Evolutionary conservation across 2,329 filamentous ascomycete genomes (phyloP).

Genomic region (Pseudogymnoascus sp.): DNA sequence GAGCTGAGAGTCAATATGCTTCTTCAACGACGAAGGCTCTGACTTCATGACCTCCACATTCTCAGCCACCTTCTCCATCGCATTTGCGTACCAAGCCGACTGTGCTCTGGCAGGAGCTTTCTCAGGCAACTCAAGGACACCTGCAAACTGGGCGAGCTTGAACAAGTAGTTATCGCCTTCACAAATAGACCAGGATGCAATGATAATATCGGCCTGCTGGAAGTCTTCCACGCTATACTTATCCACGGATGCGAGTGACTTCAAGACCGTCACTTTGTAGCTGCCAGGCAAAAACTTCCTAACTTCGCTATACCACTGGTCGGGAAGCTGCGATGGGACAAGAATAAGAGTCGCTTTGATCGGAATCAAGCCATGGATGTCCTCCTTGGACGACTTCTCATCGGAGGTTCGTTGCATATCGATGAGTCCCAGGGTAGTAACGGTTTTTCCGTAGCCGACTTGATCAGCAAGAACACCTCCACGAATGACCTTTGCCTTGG

Average conservation of each 20-base stretch:
- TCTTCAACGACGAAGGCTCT: conserved; percentile 21
- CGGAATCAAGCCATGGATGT: conserved; percentile 21
- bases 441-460: conserved; percentile 61
- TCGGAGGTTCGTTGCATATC: conserved; percentile 27
- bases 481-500: conserved; percentile 34
- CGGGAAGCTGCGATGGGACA: conserved; percentile 45
- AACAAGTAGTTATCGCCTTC: conserved; percentile 40
- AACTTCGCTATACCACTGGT: conserved; percentile 53
- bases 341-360: conserved; percentile 53
- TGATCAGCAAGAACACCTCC: conserved; percentile 58
- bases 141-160: conserved; percentile 42
- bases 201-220: conserved; percentile 43
- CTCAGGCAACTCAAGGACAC: conserved; percentile 30
- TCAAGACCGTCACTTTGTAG: conserved; percentile 40
- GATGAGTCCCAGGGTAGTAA: conserved; percentile 50
- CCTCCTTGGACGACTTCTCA: neutral
- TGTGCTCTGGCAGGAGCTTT: conserved; percentile 32
- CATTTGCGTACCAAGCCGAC: conserved; percentile 45
- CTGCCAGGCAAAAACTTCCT: conserved; percentile 34
- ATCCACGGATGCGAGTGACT: conserved; percentile 32
- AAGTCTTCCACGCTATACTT: conserved; percentile 38
- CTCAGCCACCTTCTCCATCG: conserved; percentile 33
- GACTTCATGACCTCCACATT: conserved; percentile 25
- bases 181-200: conserved; percentile 46
- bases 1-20: conserved; percentile 25